Evolutionary conservation across 148 eudicot genomes (phyloP).

Genomic region (Vaccinium vitisidaea): DNA sequence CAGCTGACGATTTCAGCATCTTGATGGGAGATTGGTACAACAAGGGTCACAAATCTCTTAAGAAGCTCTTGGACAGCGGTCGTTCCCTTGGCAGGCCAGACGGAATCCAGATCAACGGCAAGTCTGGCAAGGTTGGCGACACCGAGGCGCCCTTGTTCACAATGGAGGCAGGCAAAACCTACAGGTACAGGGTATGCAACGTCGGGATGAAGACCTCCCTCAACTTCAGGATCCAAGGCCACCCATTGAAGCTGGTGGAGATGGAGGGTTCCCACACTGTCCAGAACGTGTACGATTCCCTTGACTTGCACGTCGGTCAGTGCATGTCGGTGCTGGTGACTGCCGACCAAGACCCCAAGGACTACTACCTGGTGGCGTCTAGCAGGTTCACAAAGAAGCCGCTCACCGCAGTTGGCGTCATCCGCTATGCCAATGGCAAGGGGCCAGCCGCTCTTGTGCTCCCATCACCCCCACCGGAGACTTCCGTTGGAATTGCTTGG

Average conservation of each 20-base stretch:
- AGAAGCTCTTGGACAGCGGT: conserved; percentile 24
- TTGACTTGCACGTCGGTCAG: conserved; percentile 31
- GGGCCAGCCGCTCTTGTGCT: conserved; percentile 10
- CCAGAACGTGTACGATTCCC: conserved; percentile 25
- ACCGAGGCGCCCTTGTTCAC: conserved; percentile 28
- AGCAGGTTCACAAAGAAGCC: conserved; percentile 22
- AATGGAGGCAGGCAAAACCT: conserved; percentile 30
- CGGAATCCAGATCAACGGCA: conserved; percentile 37
- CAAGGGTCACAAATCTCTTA: conserved; percentile 18
- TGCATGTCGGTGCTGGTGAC: conserved; percentile 29
- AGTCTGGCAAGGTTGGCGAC: conserved; percentile 18
- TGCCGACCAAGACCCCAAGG: conserved; percentile 27
- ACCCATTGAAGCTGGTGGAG: conserved; percentile 30
- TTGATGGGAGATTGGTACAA: conserved; percentile 35
- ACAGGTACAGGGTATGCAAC: conserved; percentile 30
- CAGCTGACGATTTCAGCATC: conserved; percentile 27
- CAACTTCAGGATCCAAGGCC: conserved; percentile 33
- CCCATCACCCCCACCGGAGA: conserved; percentile 13
- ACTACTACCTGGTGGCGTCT: conserved; percentile 26
- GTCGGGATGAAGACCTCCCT: conserved; percentile 23
- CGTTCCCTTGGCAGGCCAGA: conserved; percentile 27
- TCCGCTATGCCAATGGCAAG: conserved; percentile 19
- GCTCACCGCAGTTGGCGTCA: not conserved
- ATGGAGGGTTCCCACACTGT: conserved; percentile 34
- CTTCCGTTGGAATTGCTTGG: conserved; percentile 20